Base-by-base conservation (phyloP, 2,329 filamentous ascomycete genomes). In the Colletotrichum sidae region DNA sequence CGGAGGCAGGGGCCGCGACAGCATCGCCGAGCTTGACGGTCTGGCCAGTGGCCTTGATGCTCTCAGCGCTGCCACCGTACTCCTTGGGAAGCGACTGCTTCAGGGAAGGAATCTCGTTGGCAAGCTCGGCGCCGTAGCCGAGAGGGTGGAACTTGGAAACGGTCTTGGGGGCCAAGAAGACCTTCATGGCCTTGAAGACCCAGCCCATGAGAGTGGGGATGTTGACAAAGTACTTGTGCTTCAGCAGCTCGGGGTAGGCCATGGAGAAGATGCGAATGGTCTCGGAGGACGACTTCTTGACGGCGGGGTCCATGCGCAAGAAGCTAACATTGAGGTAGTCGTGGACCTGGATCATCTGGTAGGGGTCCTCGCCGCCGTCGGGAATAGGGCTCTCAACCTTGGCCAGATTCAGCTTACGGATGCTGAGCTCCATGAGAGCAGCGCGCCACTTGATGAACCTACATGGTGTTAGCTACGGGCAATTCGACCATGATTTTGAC, bases 141-240 rank as follows among this genome's bases (percentile, higher is more conserved):
- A 94, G 88, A 50, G 91, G 91, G 73, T 93, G 90, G 79, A 94
- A 93, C 76, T 94, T 94, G 80, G 90, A 90, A 69, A 91, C 84
- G 1, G 92, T 94, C 73, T 91, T 90, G 54, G 88, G 83, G 37
- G 90, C 88, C 47, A 94, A 82, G 76, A 94, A 90, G 15, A 92
- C 79, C 81, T 93, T 94, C 82, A 94, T 90, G 58, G 90, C 85
- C 17, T 83, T 82, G 76, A 92, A 94, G 75, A 94, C 86, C 84
- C 94, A 97, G 61, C 93, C 92, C 94, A 97, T 97, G 72, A 97
- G 84, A 60, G 90, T 79, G 0, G 95, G 95, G 6, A 97, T 93
- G 73, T 97, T 97, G 80, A 97, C 92, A 75, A 97, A 97, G 85
- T 94, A 97, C 83, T 97, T 97, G 81, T 95, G 83, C 8, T 74